Base-by-base conservation (phyloP, 148 eudicot species). In the Diospyros kaki region DNA sequence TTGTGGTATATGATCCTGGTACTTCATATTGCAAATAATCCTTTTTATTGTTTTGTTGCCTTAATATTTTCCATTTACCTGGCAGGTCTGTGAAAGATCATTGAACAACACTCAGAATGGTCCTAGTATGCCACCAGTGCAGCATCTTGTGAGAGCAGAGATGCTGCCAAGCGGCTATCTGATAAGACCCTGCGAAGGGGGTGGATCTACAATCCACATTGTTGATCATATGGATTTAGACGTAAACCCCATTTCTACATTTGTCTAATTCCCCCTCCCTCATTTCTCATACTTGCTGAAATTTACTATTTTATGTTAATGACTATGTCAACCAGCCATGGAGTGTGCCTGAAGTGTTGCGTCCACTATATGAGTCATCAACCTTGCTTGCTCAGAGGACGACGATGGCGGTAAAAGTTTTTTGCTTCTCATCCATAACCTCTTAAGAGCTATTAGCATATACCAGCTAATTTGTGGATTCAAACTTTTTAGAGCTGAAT, bases 281-380 rank as follows among this genome's bases (percentile, higher is more conserved):
- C 43, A 6, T 3, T 38, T n/a, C 3, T 2, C 2, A 2, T 70
- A 18, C 51, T 76, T 66, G 44, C 46, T 64, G 38, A 38, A 14
- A 5, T 59, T 14, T 18, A 44, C 52, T 42, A 59, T n/a, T 17
- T 42, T 43, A 28, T 6, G 1, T 68, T 59, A 40, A 56, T 38
- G 15, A 7, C 51, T 7, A 1, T 28, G 38, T 90, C 74, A 72
- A 64, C 28, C 78, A 94, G 98, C 90, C 98, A 46, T 87, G 91
- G 94, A 94, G 90, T 64, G 98, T 94, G 28, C 98, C 98, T 73
- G 98, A 94, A 85, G 98, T 94, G 54, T 71, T 94, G 68, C 94
- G 97, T 54, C 94, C 97, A 28, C 82, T 91, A 17, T 94, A 94
- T 17, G 97, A 94, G 84, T 94, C 98, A 74, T 94, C 98, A 58